Percentiles rank a stretch among this genome's conserved stretches.
phyloP scores from a whole-genome alignment of 2,329 filamentous ascomycete genomes.

The Elsinoe australis region DNA sequence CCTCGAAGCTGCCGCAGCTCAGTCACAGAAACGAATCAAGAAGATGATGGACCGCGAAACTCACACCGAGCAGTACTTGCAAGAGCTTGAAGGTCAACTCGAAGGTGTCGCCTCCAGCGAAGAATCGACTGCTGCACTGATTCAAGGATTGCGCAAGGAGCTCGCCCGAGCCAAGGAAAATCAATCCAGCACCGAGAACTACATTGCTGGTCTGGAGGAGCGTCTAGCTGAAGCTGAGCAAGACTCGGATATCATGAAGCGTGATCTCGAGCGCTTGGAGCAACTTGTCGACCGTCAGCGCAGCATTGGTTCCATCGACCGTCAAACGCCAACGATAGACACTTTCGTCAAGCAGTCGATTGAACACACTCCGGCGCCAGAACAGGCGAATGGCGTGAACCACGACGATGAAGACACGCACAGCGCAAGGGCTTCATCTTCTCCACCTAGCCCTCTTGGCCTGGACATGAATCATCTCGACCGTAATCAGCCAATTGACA shows the following conservation, averaged over 20 bases:
- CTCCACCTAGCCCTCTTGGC: slow-evolving; percentile 3
- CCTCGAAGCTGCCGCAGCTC: slow-evolving; percentile 81
- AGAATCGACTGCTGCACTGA: slow-evolving; percentile 80
- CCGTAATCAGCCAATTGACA: not conserved
- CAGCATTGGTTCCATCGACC: slow-evolving; percentile 57
- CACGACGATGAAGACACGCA: not conserved
- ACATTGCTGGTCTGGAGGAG: slow-evolving; percentile 94
- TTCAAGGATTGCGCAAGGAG: slow-evolving; percentile 84
- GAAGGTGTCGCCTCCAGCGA: slow-evolving; percentile 86
- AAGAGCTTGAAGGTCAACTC: slow-evolving; percentile 82
- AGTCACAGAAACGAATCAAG: slow-evolving; percentile 82
- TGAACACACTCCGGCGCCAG: not conserved
- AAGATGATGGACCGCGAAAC: slow-evolving; percentile 87
- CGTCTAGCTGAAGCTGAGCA: slow-evolving; percentile 92
- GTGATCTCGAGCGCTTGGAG: slow-evolving; percentile 87
- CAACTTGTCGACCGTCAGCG: slow-evolving; percentile 92
- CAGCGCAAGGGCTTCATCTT: not conserved
- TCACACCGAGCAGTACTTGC: slow-evolving; percentile 86
- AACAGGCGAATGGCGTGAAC: not conserved
- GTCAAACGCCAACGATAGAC: slow-evolving; percentile 11
- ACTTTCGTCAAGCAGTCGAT: not conserved
- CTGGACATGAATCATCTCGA: not conserved
- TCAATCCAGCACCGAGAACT: slow-evolving; percentile 85
- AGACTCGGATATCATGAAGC: slow-evolving; percentile 92
- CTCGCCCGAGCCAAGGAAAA: slow-evolving; percentile 81